Evolutionary conservation across 257 asterid species (phyloP).

Genomic region (Asclepias syriaca): DNA sequence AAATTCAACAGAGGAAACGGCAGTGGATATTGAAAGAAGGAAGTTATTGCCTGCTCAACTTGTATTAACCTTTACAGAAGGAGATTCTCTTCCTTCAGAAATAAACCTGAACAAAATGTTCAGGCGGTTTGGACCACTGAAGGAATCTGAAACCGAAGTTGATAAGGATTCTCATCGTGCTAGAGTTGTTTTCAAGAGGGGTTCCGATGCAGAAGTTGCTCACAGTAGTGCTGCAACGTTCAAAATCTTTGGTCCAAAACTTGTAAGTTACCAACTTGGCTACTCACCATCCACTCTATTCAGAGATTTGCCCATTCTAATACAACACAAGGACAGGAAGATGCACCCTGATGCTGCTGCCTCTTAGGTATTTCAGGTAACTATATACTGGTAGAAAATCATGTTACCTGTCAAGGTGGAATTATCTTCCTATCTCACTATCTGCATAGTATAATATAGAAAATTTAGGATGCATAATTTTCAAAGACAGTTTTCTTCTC

Average conservation of each 20-base stretch:
- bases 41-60: slow-evolving; percentile 80
- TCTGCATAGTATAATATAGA: background rate
- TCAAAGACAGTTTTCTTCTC: background rate
- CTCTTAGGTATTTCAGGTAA: slow-evolving; percentile 30
- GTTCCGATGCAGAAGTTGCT: slow-evolving; percentile 96
- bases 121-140: slow-evolving; percentile 83
- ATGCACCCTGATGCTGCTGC: slow-evolving; percentile 39
- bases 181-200: slow-evolving; percentile 75
- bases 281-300: slow-evolving; percentile 62
- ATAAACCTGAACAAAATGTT: slow-evolving; percentile 70
- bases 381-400: slow-evolving; percentile 18
- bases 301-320: slow-evolving; percentile 40
- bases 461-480: background rate
- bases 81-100: slow-evolving; percentile 62
- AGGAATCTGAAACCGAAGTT: slow-evolving; percentile 89
- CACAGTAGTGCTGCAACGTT: slow-evolving; percentile 64
- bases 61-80: slow-evolving; percentile 60
- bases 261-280: slow-evolving; percentile 71
- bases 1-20: slow-evolving; percentile 25
- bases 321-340: slow-evolving; percentile 42
- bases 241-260: slow-evolving; percentile 67
- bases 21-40: slow-evolving; percentile 40
- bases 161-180: slow-evolving; percentile 68
- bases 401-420: background rate
- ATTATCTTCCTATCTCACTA: background rate